Evolutionary conservation across 108 stramenopile genomes (phyloP), one percentile per base, ranked within the genome.

Genomic region (Skeletonema tropicum): DNA sequence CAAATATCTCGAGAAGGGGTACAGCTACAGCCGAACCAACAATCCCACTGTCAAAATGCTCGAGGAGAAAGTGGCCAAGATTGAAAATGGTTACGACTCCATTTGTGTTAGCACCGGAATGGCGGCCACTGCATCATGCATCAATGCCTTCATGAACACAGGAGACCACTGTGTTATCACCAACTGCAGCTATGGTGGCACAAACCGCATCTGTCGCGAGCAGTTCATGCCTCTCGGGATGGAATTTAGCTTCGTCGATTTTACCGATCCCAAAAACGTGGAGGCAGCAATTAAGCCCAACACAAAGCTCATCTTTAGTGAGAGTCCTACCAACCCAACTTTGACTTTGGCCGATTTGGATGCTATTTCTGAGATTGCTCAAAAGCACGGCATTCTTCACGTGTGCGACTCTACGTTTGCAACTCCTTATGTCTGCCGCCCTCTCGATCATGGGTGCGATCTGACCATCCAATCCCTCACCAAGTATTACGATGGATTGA

Each of bases 121-220:
- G 90, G 89, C 91, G n/a, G 93, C 91, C 15, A 92, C 90, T 12
- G 82, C 84, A 12, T 82, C 86, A 17, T 82, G 80, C 65, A 90
- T 91, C 85, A 88, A 88, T 60, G 89, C 87, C 17, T 90, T 91
- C 66, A 89, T 93, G 82, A 88, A 89, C 48, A 66, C 85, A 14
- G 92, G 92, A 14, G 91, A 92, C 80, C 91, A 94, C 66, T 92
- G 91, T 63, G 88, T 94, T 68, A 88, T 91, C 58, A 92, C 90
- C 68, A 87, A 92, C 69, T 90, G 90, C 84, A 88, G 88, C 41
- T 92, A 94, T 72, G 93, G 91, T 15, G 93, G 92, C 52, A 93
- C 93, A 42, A 92, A 89, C 72, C 88, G 92, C 64, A 89, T 89
- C 31, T 87, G 89, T 49, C 83, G 93, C 26, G 83, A 89, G 48